Base-by-base conservation (phyloP, 768 basidiomycete genomes). In the Phlebiopsis gigantea region DNA sequence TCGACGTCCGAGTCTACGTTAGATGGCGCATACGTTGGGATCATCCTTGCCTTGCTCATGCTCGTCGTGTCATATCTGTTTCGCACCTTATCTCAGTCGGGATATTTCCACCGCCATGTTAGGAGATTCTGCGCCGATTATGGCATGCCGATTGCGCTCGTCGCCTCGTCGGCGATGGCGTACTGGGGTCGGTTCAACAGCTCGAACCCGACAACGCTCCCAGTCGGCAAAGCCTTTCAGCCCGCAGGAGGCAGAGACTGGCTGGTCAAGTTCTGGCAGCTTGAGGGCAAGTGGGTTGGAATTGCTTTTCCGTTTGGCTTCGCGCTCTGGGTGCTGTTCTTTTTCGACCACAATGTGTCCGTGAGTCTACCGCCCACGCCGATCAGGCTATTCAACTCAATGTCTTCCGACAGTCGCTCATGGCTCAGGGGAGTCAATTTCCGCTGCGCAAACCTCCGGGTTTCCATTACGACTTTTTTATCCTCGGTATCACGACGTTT, bases 271-370 rank as follows among this genome's bases (percentile, higher is more conserved):
- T 97, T 96, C 66, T 97, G 93, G 95, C 72, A 93, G 59, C 75
- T 97, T 2, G 86, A 89, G 19, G 85, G 79, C 0, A 91, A 90
- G 71, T 97, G 92, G 89, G 86, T 95, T 2, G 90, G 86, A 10
- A 85, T 92, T 26, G 90, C 93, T 0, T 75, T 94, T 43, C 94
- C 93, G 0, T 97, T 97, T 64, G 95, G 94, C 2, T 70, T 94
- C 42, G 75, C 93, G 21, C 75, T 98, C 5, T 97, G 90, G 83
- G 80, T 96, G 22, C 73, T 97, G 44, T 96, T 98, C 73, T 94
- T 94, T 76, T 97, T 97, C 62, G 93, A 98, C 61, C 90, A 94
- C 62, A 95, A 95, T 63, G 90, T 94, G 53, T 94, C 92, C 46
- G 90, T 91, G 68, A 63, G 87, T 72, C 8, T 1, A 39, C 34